Percentiles rank a stretch among this genome's conserved stretches.
Conservation (phyloP, 1,284 basidiomycete species). For the Ceratobasidium sp. region DNA sequence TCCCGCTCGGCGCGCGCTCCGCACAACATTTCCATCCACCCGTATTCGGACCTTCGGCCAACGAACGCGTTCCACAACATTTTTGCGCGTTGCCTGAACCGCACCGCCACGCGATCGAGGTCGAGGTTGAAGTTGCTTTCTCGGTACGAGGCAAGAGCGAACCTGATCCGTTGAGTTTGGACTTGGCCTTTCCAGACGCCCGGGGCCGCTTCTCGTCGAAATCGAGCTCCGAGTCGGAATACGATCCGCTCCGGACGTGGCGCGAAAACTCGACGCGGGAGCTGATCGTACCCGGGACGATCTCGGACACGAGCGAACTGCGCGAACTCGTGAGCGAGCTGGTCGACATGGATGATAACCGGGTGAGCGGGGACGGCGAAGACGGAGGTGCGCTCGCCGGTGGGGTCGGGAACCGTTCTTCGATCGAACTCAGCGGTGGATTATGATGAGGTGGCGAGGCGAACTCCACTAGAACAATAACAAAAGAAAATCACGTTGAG, state of each 20-base stretch:
- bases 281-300: constrained; percentile 5
- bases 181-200: neutral
- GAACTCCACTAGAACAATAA: constrained; percentile 13
- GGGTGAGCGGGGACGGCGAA: constrained; percentile 22
- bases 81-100: constrained; percentile 36
- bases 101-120: constrained; percentile 37
- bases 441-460: neutral
- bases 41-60: constrained; percentile 4
- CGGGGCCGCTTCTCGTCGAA: constrained; percentile 7
- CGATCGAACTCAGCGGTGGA: constrained; percentile 11
- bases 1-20: constrained; percentile 19
- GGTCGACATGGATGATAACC: constrained; percentile 7
- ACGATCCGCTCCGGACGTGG: constrained; percentile 28
- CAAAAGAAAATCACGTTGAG: neutral
- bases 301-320: constrained; percentile 31
- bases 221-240: constrained; percentile 43
- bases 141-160: neutral
- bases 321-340: constrained; percentile 22
- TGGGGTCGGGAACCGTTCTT: constrained; percentile 25
- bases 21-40: constrained; percentile 38
- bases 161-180: neutral
- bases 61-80: constrained; percentile 22
- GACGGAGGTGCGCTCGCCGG: constrained; percentile 30
- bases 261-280: constrained; percentile 43
- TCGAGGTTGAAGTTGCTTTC: neutral